Evolutionary conservation across 495 filamentous ascomycete genomes (phyloP).

Genomic region (Penicillium herquei): DNA sequence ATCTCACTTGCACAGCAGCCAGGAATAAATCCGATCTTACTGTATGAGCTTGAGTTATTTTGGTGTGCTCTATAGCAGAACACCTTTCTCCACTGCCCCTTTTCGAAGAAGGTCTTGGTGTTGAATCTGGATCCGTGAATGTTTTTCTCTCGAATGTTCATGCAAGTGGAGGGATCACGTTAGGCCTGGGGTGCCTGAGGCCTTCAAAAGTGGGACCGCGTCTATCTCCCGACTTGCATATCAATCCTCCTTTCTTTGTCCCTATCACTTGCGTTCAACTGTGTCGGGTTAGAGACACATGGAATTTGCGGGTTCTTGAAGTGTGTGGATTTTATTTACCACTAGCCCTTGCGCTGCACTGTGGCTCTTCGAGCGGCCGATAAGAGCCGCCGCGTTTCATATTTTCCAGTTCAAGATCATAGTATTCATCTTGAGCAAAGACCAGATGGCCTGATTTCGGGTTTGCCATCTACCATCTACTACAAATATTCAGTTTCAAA

Average conservation of each 20-base stretch:
- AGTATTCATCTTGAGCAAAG: not conserved
- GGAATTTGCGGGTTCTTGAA: no score
- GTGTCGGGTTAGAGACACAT: no score
- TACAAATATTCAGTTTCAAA: not conserved
- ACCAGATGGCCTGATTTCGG: not conserved
- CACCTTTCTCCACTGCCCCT: no score
- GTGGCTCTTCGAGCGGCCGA: no score
- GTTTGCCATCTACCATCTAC: not conserved
- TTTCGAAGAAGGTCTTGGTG: not conserved
- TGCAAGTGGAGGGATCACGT: slow-evolving; percentile 11
- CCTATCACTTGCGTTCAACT: no score
- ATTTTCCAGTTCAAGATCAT: no score
- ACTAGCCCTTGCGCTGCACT: no score
- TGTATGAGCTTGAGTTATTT: not conserved
- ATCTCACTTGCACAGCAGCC: no score
- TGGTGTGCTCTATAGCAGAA: not conserved
- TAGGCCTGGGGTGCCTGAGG: slow-evolving; percentile 4
- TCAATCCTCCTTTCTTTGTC: not conserved
- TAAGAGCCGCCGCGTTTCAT: no score
- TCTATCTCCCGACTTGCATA: not conserved
- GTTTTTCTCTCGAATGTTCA: not conserved
- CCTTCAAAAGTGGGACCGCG: not conserved
- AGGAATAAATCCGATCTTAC: not conserved
- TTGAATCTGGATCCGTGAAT: not conserved
- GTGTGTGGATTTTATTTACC: no score